Evolutionary conservation across 2,329 filamentous ascomycete genomes (phyloP).

Genomic region (Fusarium temperatum): DNA sequence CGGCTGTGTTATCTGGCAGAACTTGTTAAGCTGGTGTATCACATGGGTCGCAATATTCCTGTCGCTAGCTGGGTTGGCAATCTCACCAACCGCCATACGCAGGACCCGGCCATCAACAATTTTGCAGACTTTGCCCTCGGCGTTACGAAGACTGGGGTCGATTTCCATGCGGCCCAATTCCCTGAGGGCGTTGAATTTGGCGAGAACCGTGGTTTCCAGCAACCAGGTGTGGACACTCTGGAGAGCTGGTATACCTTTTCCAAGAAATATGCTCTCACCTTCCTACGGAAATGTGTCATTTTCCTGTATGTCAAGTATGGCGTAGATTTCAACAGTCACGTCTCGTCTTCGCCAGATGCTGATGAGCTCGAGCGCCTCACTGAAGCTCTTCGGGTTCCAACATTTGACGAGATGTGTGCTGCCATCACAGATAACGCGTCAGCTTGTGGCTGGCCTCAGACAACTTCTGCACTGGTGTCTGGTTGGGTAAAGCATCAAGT

Average conservation of each 20-base stretch:
- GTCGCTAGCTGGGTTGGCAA: constrained; percentile 58
- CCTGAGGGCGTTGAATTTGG: constrained; percentile 35
- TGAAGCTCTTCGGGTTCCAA: constrained; percentile 77
- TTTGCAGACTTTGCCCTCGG: constrained; percentile 65
- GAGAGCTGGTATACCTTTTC: constrained; percentile 68
- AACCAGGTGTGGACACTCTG: constrained; percentile 63
- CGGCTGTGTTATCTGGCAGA: constrained; percentile 91
- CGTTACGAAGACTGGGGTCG: constrained; percentile 57
- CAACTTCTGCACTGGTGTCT: constrained; percentile 57
- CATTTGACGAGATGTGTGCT: constrained; percentile 80
- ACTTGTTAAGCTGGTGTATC: constrained; percentile 80
- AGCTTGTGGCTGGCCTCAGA: constrained; percentile 59
- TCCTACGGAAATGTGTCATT: constrained; percentile 85
- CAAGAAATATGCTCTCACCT: constrained; percentile 86
- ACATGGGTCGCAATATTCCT: constrained; percentile 65
- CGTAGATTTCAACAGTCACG: constrained; percentile 81
- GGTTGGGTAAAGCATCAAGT: constrained; percentile 80
- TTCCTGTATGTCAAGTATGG: constrained; percentile 89
- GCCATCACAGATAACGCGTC: constrained; percentile 59
- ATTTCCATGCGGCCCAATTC: constrained; percentile 48
- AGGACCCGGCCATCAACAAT: constrained; percentile 60
- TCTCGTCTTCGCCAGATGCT: constrained; percentile 69
- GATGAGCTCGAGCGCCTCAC: constrained; percentile 86
- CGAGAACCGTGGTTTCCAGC: constrained; percentile 62
- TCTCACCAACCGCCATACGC: constrained; percentile 53